A percentile compares a stretch with the other conserved stretches of the same genome.
Conservation (phyloP, 148 eudicot species). For the Drosera capensis region DNA sequence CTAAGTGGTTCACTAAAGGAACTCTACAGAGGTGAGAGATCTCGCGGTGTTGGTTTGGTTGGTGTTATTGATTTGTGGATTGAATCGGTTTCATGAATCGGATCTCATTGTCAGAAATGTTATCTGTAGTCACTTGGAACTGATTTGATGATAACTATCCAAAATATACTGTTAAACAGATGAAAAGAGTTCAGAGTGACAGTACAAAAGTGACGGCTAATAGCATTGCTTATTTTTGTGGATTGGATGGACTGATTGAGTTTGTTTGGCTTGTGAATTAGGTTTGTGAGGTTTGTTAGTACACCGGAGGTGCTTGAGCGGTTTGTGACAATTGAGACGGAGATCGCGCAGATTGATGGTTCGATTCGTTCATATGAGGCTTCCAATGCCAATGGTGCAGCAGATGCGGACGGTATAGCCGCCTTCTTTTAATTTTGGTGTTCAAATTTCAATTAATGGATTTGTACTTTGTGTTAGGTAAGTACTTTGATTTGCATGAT, state of each 20-base stretch:
- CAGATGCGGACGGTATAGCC: conserved; percentile 22
- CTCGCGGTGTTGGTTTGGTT: not conserved
- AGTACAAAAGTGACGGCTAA: too few species aligned
- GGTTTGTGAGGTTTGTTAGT: conserved; percentile 76
- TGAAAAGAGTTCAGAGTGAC: too few species aligned
- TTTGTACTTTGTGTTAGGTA: not conserved
- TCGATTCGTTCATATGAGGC: conserved; percentile 44
- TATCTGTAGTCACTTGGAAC: too few species aligned
- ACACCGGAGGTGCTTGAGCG: conserved; percentile 80
- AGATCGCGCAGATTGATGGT: conserved; percentile 53
- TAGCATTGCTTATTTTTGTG: not conserved
- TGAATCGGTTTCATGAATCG: not conserved
- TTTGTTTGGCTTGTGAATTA: conserved; percentile 11
- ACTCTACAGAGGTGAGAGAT: conserved; percentile 45
- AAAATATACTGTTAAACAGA: too few species aligned
- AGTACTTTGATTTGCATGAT: not conserved
- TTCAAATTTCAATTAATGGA: not conserved
- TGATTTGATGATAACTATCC: too few species aligned
- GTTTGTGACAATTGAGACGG: conserved; percentile 57
- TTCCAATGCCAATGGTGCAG: conserved; percentile 15
- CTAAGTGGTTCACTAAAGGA: conserved; percentile 69
- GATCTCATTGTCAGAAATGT: too few species aligned
- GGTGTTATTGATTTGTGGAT: not conserved
- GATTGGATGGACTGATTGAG: not conserved
- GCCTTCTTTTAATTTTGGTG: not conserved